These are phyloP conservation scores for Pulveroboletus sp. DNA, from an alignment of 1,284 basidiomycete species.

Conservation along the genomic window DNA sequence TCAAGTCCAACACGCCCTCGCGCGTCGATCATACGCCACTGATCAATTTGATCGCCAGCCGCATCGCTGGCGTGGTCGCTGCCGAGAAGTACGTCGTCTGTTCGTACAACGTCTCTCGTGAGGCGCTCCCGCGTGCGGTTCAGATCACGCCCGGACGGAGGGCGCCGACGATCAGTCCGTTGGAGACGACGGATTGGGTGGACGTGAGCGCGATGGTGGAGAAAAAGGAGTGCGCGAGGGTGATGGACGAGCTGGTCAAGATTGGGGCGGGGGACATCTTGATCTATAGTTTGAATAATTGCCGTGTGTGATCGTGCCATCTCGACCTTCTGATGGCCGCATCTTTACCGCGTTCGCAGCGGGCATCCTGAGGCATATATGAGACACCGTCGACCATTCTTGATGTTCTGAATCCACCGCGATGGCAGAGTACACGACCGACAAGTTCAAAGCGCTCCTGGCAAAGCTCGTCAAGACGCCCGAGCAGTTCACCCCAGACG, in stretches of 20 bases:
- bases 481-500: conserved; percentile 69
- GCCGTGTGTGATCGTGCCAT: conserved; percentile 60
- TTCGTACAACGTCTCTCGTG: conserved; percentile 86
- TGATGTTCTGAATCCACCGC: background rate
- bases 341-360: too few relatives aligned
- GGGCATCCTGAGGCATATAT: too few relatives aligned
- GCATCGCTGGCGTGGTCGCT: conserved; percentile 92
- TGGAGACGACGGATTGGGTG: conserved; percentile 87
- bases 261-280: conserved; percentile 91
- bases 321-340: background rate
- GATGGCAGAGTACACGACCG: conserved; percentile 41
- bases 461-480: conserved; percentile 78
- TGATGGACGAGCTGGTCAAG: conserved; percentile 88
- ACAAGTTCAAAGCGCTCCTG: conserved; percentile 76
- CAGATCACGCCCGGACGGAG: conserved; percentile 86
- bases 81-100: conserved; percentile 87
- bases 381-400: too few relatives aligned
- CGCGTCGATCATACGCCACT: conserved; percentile 70
- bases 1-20: conserved; percentile 75
- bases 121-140: conserved; percentile 63
- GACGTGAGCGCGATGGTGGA: conserved; percentile 93
- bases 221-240: conserved; percentile 77
- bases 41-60: conserved; percentile 81
- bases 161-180: conserved; percentile 86
- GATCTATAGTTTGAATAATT: conserved; percentile 90